Base-by-base conservation (phyloP, 2,329 filamentous ascomycete genomes). In the Aspergillus glaucus region DNA sequence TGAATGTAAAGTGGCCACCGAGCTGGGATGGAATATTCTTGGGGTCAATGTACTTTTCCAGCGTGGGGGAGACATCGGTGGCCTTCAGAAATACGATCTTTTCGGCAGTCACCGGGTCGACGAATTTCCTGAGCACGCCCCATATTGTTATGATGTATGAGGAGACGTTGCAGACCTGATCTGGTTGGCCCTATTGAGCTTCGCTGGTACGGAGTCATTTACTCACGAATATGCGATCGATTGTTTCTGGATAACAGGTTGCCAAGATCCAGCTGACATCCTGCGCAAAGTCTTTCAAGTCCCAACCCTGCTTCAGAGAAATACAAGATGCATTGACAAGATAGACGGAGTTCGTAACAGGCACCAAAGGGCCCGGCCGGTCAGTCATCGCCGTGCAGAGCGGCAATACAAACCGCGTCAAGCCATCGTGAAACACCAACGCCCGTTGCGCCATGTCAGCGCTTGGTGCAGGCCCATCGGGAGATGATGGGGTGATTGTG, bases 241-340 rank as follows among this genome's bases (percentile, higher is more conserved):
- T 59, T 1, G 55, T 62, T 21, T 64, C 60, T 0, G 62, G 61
- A 47, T 60, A 63, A 30, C 60, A 62, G 4, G 58, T 64, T 39
- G 56, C 48, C 5, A 63, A n/a, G 1, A 63, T 40, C 55, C 52
- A 53, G 41, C 56, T 61, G 9, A 57, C 52, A 15, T 59, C 54
- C 21, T 53, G 51, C 0, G 57, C 54, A 37, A 61, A 62, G 0
- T 46, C 50, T 15, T 50, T 49, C 3, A 62, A 19, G 30, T 53
- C 49, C 53, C 58, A 63, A 9, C 45, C 57, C 30, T 63, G 60
- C 43, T 52, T 60, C 19, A 62, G 9, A 0, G 48, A 46, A 3
- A 63, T 4, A 8, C 36, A 37, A 1, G 53, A 49, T 19, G 49
- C 56, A 48, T 64, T 61, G 0, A 63, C 49, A 6, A 64, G 30